Percentiles rank a stretch among this genome's conserved stretches.
These are phyloP conservation scores for Prunella vulgaris DNA, from an alignment of 257 asterid species.

Conservation along the genomic window DNA sequence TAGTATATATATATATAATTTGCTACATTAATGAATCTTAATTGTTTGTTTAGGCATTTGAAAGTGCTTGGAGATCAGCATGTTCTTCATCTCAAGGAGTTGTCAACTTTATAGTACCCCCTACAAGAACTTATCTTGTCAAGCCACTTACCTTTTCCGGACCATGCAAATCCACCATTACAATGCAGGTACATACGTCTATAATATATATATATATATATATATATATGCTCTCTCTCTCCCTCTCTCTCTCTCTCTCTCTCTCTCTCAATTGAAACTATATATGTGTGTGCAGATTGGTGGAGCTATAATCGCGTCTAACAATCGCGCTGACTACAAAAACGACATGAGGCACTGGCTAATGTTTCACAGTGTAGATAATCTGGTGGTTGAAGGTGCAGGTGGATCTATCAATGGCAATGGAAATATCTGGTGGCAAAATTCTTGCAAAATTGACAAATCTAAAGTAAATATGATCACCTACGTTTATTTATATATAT, in stretches of 20 bases:
- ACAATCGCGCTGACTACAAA: slow-evolving; percentile 37
- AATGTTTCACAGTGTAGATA: slow-evolving; percentile 34
- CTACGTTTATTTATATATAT: neutral
- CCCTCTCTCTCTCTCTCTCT: neutral
- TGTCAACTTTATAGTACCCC: slow-evolving; percentile 36
- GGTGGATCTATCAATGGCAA: slow-evolving; percentile 70
- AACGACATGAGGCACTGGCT: slow-evolving; percentile 59
- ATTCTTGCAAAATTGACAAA: slow-evolving; percentile 68
- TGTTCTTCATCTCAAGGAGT: slow-evolving; percentile 41
- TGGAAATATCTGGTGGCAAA: slow-evolving; percentile 84
- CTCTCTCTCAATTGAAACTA: no score
- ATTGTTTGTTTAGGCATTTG: slow-evolving; percentile 38
- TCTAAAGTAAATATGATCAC: slow-evolving; percentile 22
- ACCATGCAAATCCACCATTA: slow-evolving; percentile 49
- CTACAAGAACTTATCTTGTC: slow-evolving; percentile 30
- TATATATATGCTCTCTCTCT: neutral
- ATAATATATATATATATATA: no score
- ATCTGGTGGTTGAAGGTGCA: slow-evolving; percentile 51
- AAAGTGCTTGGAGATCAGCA: slow-evolving; percentile 42
- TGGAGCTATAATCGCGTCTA: slow-evolving; percentile 59
- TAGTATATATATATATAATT: neutral
- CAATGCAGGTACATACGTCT: slow-evolving; percentile 45
- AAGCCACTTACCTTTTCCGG: slow-evolving; percentile 44
- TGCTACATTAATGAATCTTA: neutral
- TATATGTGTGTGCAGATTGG: slow-evolving; percentile 34